Conservation (phyloP, 2,329 filamentous ascomycete species). For the Pseudogymnoascus sp. region DNA sequence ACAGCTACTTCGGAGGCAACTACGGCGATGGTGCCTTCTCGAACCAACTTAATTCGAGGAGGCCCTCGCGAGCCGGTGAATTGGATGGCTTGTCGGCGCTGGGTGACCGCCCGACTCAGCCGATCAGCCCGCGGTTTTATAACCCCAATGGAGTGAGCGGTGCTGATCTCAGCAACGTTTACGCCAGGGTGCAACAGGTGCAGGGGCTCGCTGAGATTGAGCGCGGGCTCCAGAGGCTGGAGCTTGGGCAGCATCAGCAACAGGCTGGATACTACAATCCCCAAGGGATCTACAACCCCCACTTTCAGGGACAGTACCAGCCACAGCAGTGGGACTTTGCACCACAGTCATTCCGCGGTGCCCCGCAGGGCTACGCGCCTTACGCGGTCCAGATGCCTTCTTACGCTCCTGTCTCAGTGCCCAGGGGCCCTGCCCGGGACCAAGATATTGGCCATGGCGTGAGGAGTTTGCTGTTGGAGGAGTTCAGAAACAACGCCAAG, state of each 20-base stretch:
- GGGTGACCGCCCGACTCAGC: not conserved
- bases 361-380: slow-evolving; percentile 24
- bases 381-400: slow-evolving; percentile 26
- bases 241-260: slow-evolving; percentile 21
- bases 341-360: slow-evolving; percentile 29
- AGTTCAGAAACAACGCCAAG: slow-evolving; percentile 70
- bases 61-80: not conserved
- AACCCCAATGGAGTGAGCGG: not conserved
- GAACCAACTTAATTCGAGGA: not conserved
- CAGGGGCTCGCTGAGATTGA: slow-evolving; percentile 17
- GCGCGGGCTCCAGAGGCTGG: slow-evolving; percentile 23
- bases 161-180: slow-evolving; percentile 22
- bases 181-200: slow-evolving; percentile 15
- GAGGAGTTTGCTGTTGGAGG: slow-evolving; percentile 66
- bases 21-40: not conserved
- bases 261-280: slow-evolving; percentile 26
- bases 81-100: not conserved
- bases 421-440: slow-evolving; percentile 26
- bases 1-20: not conserved
- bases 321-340: slow-evolving; percentile 33
- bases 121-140: not conserved
- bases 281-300: slow-evolving; percentile 30
- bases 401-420: slow-evolving; percentile 20
- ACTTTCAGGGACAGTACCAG: slow-evolving; percentile 34
- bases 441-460: slow-evolving; percentile 40